phyloP scores from a whole-genome alignment of 106 monocot species.

The Apostasia ramifera region DNA sequence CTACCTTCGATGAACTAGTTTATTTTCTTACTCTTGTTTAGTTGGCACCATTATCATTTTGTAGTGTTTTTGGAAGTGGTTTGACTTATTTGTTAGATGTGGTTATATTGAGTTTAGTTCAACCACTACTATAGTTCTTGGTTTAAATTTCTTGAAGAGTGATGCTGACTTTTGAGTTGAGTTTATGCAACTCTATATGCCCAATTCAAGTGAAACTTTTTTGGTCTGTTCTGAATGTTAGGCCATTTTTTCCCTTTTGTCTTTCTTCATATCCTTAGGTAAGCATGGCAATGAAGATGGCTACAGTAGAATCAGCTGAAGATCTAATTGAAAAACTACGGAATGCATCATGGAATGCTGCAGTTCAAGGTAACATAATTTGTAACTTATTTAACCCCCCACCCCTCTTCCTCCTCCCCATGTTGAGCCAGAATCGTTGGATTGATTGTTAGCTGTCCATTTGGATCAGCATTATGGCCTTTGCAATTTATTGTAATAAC shows the following conservation, averaged over 20 bases:
- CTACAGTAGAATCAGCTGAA: constrained; percentile 71
- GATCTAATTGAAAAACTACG: constrained; percentile 91
- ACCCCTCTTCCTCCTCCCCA: too few relatives aligned
- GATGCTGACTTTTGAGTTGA: not conserved
- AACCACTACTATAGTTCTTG: not conserved
- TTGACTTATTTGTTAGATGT: not conserved
- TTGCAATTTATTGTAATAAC: too few relatives aligned
- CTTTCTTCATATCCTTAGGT: constrained; percentile 35
- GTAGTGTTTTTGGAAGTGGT: not conserved
- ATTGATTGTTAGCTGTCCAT: too few relatives aligned
- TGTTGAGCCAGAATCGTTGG: too few relatives aligned
- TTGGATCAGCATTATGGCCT: too few relatives aligned
- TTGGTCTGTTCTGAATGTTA: not conserved
- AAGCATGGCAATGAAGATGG: constrained; percentile 99
- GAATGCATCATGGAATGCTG: constrained; percentile 91
- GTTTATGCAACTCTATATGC: not conserved
- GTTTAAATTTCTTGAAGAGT: not conserved
- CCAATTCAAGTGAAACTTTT: not conserved
- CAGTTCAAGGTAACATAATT: constrained; percentile 55
- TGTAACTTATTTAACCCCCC: too few relatives aligned
- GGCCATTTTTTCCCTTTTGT: not conserved
- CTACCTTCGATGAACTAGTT: not conserved
- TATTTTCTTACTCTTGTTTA: not conserved
- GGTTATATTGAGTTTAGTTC: not conserved
- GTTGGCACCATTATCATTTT: not conserved